Percentiles rank a stretch among this genome's conserved stretches.
These are phyloP conservation scores for Aspergillus sclerotioniger DNA, from an alignment of 495 filamentous ascomycete species.

Conservation along the genomic window DNA sequence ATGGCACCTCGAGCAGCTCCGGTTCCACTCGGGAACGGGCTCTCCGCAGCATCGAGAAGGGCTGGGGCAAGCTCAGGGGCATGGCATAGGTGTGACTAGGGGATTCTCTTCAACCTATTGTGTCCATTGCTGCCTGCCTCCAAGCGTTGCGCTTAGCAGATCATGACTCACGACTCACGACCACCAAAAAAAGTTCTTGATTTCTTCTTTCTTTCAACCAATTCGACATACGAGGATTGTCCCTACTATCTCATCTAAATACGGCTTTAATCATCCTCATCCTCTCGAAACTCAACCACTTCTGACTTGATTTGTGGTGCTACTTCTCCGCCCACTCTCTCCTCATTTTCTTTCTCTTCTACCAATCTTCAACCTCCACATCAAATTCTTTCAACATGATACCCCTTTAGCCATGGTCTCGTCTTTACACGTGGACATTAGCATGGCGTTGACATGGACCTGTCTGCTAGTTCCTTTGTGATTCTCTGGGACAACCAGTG, in stretches of 20 bases:
- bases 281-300: background rate
- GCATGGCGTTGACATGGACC: background rate
- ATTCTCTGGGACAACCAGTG: background rate
- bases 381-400: constrained; percentile 6
- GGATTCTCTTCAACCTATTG: constrained; percentile 4
- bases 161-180: constrained; percentile 31
- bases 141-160: constrained; percentile 3
- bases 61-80: constrained; percentile 45
- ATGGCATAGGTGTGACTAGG: constrained; percentile 26
- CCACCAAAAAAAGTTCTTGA: constrained; percentile 30
- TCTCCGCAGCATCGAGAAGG: constrained; percentile 41
- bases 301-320: background rate
- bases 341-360: background rate
- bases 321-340: background rate
- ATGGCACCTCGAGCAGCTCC: constrained; percentile 37
- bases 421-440: background rate
- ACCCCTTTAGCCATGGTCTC: constrained; percentile 1
- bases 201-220: constrained; percentile 10
- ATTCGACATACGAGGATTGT: constrained; percentile 1
- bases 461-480: background rate
- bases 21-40: constrained; percentile 41
- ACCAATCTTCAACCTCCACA: constrained; percentile 3
- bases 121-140: constrained; percentile 2
- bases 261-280: constrained; percentile 17
- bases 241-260: background rate